These are phyloP conservation scores for Tricholoma bakamatsutake DNA, from an alignment of 768 basidiomycete species.

Conservation along the genomic window DNA sequence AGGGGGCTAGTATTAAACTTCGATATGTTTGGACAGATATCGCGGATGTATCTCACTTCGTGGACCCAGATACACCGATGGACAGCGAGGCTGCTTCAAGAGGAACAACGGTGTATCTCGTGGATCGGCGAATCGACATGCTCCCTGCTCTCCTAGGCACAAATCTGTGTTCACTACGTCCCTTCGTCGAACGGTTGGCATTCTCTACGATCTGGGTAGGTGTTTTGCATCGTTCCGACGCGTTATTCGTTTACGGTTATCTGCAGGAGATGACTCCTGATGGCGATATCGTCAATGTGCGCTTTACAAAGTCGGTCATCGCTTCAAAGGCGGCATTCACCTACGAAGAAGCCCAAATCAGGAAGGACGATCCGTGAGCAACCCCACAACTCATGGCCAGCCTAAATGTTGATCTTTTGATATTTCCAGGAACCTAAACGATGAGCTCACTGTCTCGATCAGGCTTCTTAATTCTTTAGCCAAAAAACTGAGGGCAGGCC, in stretches of 20 bases:
- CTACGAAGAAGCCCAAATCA: constrained; percentile 91
- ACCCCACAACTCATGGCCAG: neutral
- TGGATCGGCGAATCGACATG: constrained; percentile 99
- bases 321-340: constrained; percentile 95
- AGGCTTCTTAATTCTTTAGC: constrained; percentile 87
- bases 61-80: constrained; percentile 90
- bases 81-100: constrained; percentile 93
- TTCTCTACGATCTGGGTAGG: constrained; percentile 94
- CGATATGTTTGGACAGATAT: constrained; percentile 56
- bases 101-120: constrained; percentile 96
- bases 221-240: neutral
- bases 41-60: constrained; percentile 97
- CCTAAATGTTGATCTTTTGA: neutral
- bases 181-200: constrained; percentile 89
- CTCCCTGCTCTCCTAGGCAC: constrained; percentile 89
- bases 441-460: constrained; percentile 80
- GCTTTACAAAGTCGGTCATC: constrained; percentile 95
- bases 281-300: constrained; percentile 84
- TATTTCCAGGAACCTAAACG: constrained; percentile 55
- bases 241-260: constrained; percentile 4
- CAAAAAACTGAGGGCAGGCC: constrained; percentile 71
- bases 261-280: constrained; percentile 81
- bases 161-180: constrained; percentile 89
- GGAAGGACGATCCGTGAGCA: constrained; percentile 86
- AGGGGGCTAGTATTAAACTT: neutral